Evolutionary conservation across 2,329 filamentous ascomycete genomes (phyloP), one percentile per base, ranked within the genome.

Genomic region (Orbilia oligospora): DNA sequence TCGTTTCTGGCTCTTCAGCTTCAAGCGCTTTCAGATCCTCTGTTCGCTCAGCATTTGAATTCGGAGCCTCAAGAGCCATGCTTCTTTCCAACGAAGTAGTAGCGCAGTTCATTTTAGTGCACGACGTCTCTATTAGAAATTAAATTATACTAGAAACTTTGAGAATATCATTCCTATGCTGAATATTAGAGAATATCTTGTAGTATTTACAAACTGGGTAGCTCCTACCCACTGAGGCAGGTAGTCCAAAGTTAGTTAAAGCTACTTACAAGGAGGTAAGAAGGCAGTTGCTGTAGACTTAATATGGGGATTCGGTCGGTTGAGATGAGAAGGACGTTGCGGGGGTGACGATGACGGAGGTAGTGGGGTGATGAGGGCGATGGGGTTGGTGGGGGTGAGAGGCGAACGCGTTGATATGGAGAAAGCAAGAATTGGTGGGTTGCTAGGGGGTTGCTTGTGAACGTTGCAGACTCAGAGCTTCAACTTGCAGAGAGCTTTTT

Each of bases 201-300:
- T 22, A 22, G 33, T 33, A 58, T 41, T n/a, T 20, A 20, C 16
- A 5, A 56, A 3, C 6, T 30, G 27, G 27, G 27, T 30, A 30
- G 6, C 27, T 30, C 27, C 27, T 30, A 30, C 27, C 27, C 27
- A 30, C 27, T 6, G 3, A 30, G 27, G 6, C 6, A 30, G 27
- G 6, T 30, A 30, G 27, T 30, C 27, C 27, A 6, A 30, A 30
- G 6, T 30, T 30, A 6, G 6, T 30, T 30, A n/a, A n/a, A n/a
- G n/a, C n/a, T 56, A 58, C 55, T 58, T n/a, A 58, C 55, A 58
- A 18, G 41, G 12, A 24, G 18, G 46, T 16, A n/a, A 2, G n/a
- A 10, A 2, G 22, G 22, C 24, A 1, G 24, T 16, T n/a, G 22
- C 5, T n/a, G n/a, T 38, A 14, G n/a, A 18, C 6, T 20, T 38